phyloP scores from a whole-genome alignment of 108 stramenopile species.

The Discostella pseudostelligera region DNA sequence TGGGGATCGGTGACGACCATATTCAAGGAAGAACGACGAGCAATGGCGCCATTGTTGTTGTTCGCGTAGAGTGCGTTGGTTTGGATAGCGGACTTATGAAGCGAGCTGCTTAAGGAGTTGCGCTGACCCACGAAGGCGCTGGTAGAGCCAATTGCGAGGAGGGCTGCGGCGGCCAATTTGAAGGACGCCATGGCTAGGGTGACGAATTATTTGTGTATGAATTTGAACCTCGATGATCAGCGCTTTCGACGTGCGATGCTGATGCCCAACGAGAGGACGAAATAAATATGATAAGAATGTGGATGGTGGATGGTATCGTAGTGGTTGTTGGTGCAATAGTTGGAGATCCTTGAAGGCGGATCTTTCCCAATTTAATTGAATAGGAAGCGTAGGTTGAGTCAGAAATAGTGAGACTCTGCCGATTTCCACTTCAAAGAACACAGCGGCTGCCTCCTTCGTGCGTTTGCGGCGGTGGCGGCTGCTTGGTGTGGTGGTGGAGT shows the following conservation, averaged over 20 bases:
- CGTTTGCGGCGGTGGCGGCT: no score
- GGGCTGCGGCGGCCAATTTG: slow-evolving; percentile 73
- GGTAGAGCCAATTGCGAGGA: slow-evolving; percentile 60
- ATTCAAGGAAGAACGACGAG: slow-evolving; percentile 36
- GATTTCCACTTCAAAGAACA: slow-evolving; percentile 1
- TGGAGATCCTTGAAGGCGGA: slow-evolving; percentile 16
- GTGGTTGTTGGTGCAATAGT: background rate
- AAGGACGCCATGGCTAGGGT: slow-evolving; percentile 65
- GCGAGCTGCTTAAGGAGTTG: slow-evolving; percentile 17
- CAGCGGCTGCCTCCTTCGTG: slow-evolving; percentile 18
- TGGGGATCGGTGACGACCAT: slow-evolving; percentile 77
- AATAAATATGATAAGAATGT: background rate
- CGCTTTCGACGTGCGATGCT: background rate
- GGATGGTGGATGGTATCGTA: background rate
- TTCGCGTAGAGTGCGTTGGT: slow-evolving; percentile 45
- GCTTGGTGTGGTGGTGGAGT: no score
- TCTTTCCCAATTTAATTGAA: slow-evolving; percentile 6
- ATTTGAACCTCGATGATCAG: background rate
- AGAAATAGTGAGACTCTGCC: background rate
- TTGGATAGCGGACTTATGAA: slow-evolving; percentile 42
- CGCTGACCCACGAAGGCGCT: slow-evolving; percentile 4
- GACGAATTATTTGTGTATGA: background rate
- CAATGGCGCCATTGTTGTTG: slow-evolving; percentile 11
- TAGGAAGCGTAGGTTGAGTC: slow-evolving; percentile 5
- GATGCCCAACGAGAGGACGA: background rate